Conservation (phyloP, 1,139 yeast genomes). For the Debaryomycetaceae sp. region DNA sequence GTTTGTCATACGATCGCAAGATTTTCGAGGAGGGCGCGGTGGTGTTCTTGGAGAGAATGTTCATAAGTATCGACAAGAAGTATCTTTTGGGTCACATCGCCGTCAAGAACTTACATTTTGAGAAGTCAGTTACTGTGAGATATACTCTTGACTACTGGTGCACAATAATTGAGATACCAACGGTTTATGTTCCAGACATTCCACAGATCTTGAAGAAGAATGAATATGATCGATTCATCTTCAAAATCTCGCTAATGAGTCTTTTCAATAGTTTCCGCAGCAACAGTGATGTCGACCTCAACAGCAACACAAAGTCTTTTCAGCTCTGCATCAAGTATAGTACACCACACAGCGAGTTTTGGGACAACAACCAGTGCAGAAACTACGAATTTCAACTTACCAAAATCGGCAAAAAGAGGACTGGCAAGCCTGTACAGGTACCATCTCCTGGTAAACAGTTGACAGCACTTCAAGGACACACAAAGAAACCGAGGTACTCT, state of each 20-base stretch:
- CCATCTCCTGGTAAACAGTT: constrained; percentile 5
- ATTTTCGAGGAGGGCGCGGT: constrained; percentile 31
- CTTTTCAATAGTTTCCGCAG: constrained; percentile 29
- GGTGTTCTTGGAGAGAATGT: constrained; percentile 63
- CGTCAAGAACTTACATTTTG: constrained; percentile 63
- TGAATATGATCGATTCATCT: constrained; percentile 56
- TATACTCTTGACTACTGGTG: constrained; percentile 72
- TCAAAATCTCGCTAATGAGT: constrained; percentile 45
- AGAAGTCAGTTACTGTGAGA: constrained; percentile 58
- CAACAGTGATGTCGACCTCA: constrained; percentile 8
- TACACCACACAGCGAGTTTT: constrained; percentile 48
- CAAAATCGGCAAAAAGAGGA: constrained; percentile 14
- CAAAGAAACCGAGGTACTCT: constrained; percentile 36
- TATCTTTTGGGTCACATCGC: constrained; percentile 69
- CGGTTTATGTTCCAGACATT: constrained; percentile 56
- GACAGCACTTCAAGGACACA: constrained; percentile 16
- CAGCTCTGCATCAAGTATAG: constrained; percentile 58
- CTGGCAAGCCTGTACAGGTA: constrained; percentile 1
- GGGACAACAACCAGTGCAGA: constrained; percentile 68
- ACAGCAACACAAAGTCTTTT: constrained; percentile 16
- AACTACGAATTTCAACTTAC: constrained; percentile 57
- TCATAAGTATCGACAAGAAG: constrained; percentile 53
- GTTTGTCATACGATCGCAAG: constrained; percentile 32
- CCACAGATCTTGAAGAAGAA: constrained; percentile 49
- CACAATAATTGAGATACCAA: constrained; percentile 65